Base-by-base conservation (phyloP, 192 early-diverging fungal genomes). In the Powellomyces hirtus region DNA sequence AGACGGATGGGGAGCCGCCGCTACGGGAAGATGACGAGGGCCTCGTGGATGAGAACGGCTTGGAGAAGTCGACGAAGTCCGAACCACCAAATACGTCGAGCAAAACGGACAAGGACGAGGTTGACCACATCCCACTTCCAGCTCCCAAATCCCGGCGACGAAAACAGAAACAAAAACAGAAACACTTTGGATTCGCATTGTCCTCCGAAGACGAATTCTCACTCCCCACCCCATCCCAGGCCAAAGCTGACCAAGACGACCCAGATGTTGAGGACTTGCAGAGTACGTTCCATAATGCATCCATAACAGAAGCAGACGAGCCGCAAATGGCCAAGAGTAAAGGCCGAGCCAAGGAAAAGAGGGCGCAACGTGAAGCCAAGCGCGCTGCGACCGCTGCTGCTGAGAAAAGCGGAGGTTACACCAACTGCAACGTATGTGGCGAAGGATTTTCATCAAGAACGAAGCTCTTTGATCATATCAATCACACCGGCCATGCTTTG, bases 401-500 rank as follows among this genome's bases (percentile, higher is more conserved):
- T 27, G 60, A 70, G 29, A 72, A 64, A 18, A 38, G n/a, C 5
- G 61, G n/a, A 16, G 30, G 22, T 37, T n/a, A 24, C n/a, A 50
- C 80, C n/a, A 62, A 42, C 1, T 98, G 96, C 78, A 91, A 93
- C 66, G 88, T 94, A 0, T 98, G 96, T 75, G 49, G 50, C 20
- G 75, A 79, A 26, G 72, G 58, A n/a, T 98, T 94, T 76, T 58
- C 79, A 10, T 83, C 89, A 24, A 86, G 92, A 51, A 96, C 91
- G 70, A 87, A 89, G 70, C 78, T 98, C 0, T 98, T 97, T 78
- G 76, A 84, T 1, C 96, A 98, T 69, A 91, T 97, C 35, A 88
- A 90, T 44, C 80, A 81, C 24, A 91, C 90, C 14, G 92, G 93
- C 14, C 96, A 98, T 75, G 94, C 96, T 3, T 26, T 68, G 24